Percentiles rank a stretch among this genome's conserved stretches.
phyloP scores from a whole-genome alignment of 202 grass and related monocot species.

The Sporobolus alterniflorus region DNA sequence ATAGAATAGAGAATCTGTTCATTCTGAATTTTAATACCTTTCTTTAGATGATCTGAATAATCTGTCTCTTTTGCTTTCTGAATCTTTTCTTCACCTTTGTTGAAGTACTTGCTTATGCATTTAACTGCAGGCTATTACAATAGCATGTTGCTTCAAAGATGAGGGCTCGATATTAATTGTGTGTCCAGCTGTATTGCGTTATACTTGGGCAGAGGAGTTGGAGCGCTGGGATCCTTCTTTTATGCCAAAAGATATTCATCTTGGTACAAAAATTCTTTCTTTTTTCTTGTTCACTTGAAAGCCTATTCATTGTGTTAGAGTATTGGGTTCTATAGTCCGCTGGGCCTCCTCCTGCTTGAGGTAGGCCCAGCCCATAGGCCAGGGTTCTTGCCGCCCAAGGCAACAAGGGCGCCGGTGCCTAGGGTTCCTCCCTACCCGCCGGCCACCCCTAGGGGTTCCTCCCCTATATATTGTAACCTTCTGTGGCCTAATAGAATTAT shows the following conservation, averaged over 20 bases:
- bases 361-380: too few species aligned
- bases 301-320: too few species aligned
- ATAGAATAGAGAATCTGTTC: not conserved
- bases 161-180: conserved; percentile 86
- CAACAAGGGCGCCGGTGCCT: too few species aligned
- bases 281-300: conserved; percentile 13
- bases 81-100: not conserved
- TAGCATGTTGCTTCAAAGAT: conserved; percentile 92
- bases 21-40: not conserved
- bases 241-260: conserved; percentile 94
- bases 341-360: too few species aligned
- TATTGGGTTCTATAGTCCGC: too few species aligned
- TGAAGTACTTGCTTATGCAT: conserved; percentile 18
- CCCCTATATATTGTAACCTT: too few species aligned
- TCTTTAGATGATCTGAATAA: conserved; percentile 20
- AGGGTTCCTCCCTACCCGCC: too few species aligned
- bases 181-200: conserved; percentile 88
- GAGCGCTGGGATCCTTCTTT: conserved; percentile 92
- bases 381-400: too few species aligned
- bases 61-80: conserved; percentile 12
- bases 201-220: conserved; percentile 95
- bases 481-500: too few species aligned
- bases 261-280: conserved; percentile 61
- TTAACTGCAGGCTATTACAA: conserved; percentile 86
- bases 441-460: too few species aligned